Evolutionary conservation across 2,329 filamentous ascomycete genomes (phyloP), one percentile per base, ranked within the genome.

Genomic region (Chalara sp.): DNA sequence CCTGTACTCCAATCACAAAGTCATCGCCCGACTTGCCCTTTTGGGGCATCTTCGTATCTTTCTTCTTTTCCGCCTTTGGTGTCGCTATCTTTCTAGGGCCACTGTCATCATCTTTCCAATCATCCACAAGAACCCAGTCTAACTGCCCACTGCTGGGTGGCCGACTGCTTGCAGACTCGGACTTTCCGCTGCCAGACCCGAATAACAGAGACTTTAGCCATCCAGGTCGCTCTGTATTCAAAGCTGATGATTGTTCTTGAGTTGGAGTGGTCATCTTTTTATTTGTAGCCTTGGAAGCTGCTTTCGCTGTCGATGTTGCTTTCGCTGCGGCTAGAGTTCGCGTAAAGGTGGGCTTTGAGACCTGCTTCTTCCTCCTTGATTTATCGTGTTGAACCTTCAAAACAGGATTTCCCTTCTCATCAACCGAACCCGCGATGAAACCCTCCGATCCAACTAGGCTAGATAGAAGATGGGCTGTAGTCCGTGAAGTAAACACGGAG

Each of bases 401-500:
- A 11, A 71, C 68, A 4, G 79, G 72, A 51, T 81, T 80, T 1
- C 78, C 78, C 58, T 84, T 79, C 52, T 82, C 80, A 51, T 82
- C 73, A 13, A 81, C 69, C 6, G 76, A 73, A 52, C 83, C 76
- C 56, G 83, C 79, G 44, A 82, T 75, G 49, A 80, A 80, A 58
- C 76, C 79, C 44, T 84, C 83, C 1, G 81, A 78, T 47, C 91
- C 88, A 52, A 93, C 84, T 54, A 97, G 76, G 6, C 91, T 90
- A 1, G 91, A 95, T 12, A 99, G 76, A 11, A 99, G 76, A 66
- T 96, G 92, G 1, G 93, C 93, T 0, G 92, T 97, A 1, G 90
- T 97, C 60, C 93, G 83, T 0, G 92, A 95, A 0, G 93, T 97
- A 68, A 99, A 99, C 7, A 97, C 77, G 0, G 93, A 89, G 1